Conservation (phyloP, 805 yeast species). For the Zygosaccharomyces pseudorouxii region DNA sequence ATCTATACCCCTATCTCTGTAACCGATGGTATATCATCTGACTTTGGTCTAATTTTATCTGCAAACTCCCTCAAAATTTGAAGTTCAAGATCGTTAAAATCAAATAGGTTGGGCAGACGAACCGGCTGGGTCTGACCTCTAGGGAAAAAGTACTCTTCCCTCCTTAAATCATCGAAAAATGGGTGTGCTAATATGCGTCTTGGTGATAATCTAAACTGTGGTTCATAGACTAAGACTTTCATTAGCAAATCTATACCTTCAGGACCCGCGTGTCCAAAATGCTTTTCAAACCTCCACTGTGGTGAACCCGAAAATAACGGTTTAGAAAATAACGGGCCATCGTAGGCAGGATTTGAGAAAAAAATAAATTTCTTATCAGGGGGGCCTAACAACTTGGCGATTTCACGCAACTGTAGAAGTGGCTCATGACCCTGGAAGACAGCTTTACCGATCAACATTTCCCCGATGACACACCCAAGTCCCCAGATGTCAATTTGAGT, state of each 20-base stretch:
- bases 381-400: slow-evolving; percentile 85
- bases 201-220: slow-evolving; percentile 76
- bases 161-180: slow-evolving; percentile 82
- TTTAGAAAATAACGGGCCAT: slow-evolving; percentile 67
- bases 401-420: slow-evolving; percentile 80
- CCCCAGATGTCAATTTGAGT: slow-evolving; percentile 98
- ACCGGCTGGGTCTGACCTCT: slow-evolving; percentile 46
- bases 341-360: slow-evolving; percentile 68
- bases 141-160: slow-evolving; percentile 48
- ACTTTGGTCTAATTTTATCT: slow-evolving; percentile 20
- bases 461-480: slow-evolving; percentile 93
- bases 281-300: slow-evolving; percentile 56
- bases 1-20: slow-evolving; percentile 5
- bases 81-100: slow-evolving; percentile 66
- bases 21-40: slow-evolving; percentile 1
- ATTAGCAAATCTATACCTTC: slow-evolving; percentile 82
- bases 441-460: slow-evolving; percentile 86
- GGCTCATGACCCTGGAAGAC: slow-evolving; percentile 95
- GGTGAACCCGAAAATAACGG: slow-evolving; percentile 55
- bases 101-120: slow-evolving; percentile 49
- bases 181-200: slow-evolving; percentile 80
- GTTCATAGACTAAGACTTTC: slow-evolving; percentile 83
- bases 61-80: slow-evolving; percentile 40
- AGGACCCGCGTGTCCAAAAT: slow-evolving; percentile 72
- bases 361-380: slow-evolving; percentile 70